Evolutionary conservation across 805 yeast genomes (phyloP), one percentile per base, ranked within the genome.

Genomic region (Monosporozyma yasuniensis): DNA sequence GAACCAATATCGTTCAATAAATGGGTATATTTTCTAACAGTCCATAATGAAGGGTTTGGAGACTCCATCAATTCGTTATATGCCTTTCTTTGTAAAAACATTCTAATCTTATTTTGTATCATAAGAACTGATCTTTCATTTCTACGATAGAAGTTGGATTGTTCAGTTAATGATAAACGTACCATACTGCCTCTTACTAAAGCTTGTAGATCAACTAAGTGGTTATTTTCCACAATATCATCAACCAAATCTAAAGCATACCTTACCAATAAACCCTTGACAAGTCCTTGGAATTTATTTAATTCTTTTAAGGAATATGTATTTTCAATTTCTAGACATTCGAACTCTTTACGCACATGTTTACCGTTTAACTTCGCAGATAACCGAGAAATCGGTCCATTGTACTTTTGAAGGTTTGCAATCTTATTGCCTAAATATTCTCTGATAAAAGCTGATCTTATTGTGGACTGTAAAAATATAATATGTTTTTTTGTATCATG

Each of bases 1-100:
- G 74, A 72, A 48, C 83, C 87, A 52, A 78, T 80, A 54, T 82
- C 88, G 51, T 84, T 83, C 43, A 93, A 67, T 41, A 93, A 67
- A 56, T 80, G 78, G 2, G 90, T 85, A 66, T 89, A 93, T 50
- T 80, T 81, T 57, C 81, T 77, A 22, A 93, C 82, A 0, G 87
- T 85, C 30, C 81, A 69, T 46, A 93, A 67, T 0, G 95, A 85
- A 0, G 98, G 97, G 58, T 85, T 83, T 37, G 75, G 77, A 64
- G 78, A 80, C 9, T 78, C 75, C 46, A 87, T 78, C 50, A 93
- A 70, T 2, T 86, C 78, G 52, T 76, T 77, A 66, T 87, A 93
- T 1, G 96, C 93, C 32, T 72, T 74, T 11, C 83, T 83, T 51
- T 84, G 83, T 49, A 79, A 76, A 55, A 75, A 72, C 30, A 88